Base-by-base conservation (phyloP, 1,284 basidiomycete genomes). In the Bondarzewia mesenterica region DNA sequence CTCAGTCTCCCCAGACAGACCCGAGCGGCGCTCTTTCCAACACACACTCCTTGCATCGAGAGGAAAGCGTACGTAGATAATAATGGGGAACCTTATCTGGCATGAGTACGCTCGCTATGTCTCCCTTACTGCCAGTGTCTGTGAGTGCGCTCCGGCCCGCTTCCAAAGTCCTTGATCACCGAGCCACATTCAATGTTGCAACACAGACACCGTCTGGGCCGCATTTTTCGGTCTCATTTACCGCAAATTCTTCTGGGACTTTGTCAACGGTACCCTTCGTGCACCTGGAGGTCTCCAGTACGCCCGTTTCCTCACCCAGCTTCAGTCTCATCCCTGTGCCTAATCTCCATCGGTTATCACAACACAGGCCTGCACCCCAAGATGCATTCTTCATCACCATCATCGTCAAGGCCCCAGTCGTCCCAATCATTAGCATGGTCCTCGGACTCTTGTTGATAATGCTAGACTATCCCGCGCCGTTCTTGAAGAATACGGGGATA, bases 231-330 rank as follows among this genome's bases (percentile, higher is more conserved):
- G 80, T 18, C 65, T 92, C 12, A 71, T 87, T 56, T 92, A 80
- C 70, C 86, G 89, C 65, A 93, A 93, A 68, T 93, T 89, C 75
- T 90, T 93, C 69, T 93, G 86, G 82, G 91, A 93, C 70, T 85
- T 88, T 58, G 65, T 85, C 15, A 75, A 75, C 52, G 85, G 85
- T 44, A 81, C 73, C 57, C 55, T 85, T 52, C 82, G 86, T 55
- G 73, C 79, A 58, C 87, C 88, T 38, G 82, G 82, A 67, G 88
- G 89, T 52, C 53, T 89, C 29, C 85, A 91, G 89, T 92, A 59
- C 61, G 85, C 82, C 12, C 44, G n/a, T 16, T 47, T 15, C 22
- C 14, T 35, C 16, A 7, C 20, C n/a, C 44, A 39, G 38, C 48
- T 32, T 20, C 32, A 22, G 38, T 29, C 23, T 32, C n/a, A 32